Conservation (phyloP, 805 yeast species). For the Saccharomycopsis fermentans region DNA sequence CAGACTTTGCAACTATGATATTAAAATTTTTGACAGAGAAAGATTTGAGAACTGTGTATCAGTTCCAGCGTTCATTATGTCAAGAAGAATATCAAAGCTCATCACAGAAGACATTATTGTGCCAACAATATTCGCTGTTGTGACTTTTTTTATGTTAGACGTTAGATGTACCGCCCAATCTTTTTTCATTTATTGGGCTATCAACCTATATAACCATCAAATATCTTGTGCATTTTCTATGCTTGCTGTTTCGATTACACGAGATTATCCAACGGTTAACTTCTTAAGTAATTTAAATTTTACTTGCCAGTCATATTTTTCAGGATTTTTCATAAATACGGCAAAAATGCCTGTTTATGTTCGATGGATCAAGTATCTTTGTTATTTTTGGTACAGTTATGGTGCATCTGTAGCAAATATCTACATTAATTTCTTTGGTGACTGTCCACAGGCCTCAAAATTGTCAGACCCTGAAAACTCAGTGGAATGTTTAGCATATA, state of each 20-base stretch:
- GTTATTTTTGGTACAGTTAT: conserved; percentile 71
- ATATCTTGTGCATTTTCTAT: conserved; percentile 48
- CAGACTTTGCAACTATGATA: conserved; percentile 44
- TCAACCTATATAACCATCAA: conserved; percentile 45
- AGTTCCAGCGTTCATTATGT: conserved; percentile 53
- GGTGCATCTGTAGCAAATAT: conserved; percentile 60
- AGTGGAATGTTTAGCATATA: conserved; percentile 35
- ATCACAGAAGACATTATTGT: conserved; percentile 60
- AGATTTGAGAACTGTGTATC: conserved; percentile 59
- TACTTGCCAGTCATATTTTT: conserved; percentile 66
- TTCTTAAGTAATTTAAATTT: conserved; percentile 52
- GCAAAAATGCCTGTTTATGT: conserved; percentile 74
- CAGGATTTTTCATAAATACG: conserved; percentile 74
- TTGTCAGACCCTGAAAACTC: conserved; percentile 18
- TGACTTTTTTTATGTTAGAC: conserved; percentile 74
- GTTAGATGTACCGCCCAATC: conserved; percentile 38
- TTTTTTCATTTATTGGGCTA: conserved; percentile 56
- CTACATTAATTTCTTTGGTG: conserved; percentile 51
- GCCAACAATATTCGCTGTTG: conserved; percentile 45
- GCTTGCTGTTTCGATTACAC: conserved; percentile 40
- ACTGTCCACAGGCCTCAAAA: conserved; percentile 34
- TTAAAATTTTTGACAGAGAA: conserved; percentile 54
- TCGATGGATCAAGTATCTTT: conserved; percentile 70
- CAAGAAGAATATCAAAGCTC: conserved; percentile 56
- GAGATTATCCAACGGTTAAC: conserved; percentile 54